Evolutionary conservation across 768 basidiomycete genomes (phyloP).

Genomic region (Hemileccinum rubropunctum): DNA sequence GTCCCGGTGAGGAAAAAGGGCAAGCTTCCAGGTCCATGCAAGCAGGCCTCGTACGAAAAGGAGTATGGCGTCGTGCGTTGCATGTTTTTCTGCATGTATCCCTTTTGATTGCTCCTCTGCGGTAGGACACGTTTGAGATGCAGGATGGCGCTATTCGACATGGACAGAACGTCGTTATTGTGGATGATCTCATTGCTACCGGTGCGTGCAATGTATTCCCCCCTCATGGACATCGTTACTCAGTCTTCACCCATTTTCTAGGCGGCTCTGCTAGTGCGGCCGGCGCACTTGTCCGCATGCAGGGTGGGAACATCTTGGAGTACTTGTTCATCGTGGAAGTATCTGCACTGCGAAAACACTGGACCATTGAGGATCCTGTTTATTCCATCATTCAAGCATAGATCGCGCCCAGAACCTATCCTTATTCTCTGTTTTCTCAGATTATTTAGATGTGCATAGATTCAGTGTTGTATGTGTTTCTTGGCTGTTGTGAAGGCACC

Average conservation of each 20-base stretch:
- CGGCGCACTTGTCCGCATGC: constrained; percentile 79
- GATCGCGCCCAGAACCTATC: constrained; percentile 19
- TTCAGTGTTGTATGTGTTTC: background rate
- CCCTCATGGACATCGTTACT: constrained; percentile 1
- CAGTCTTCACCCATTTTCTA: constrained; percentile 26
- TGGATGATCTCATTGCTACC: constrained; percentile 96
- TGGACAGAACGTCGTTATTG: constrained; percentile 80
- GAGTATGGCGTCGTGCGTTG: constrained; percentile 83
- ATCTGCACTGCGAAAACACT: constrained; percentile 69
- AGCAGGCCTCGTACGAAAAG: constrained; percentile 77
- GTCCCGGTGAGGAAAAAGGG: constrained; percentile 93
- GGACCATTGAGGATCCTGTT: constrained; percentile 68
- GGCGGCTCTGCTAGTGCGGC: constrained; percentile 94
- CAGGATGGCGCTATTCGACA: constrained; percentile 80
- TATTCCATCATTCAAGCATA: constrained; percentile 86
- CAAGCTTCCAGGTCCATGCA: constrained; percentile 89
- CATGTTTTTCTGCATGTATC: background rate
- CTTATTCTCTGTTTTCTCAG: constrained; percentile 14
- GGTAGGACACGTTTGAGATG: constrained; percentile 95
- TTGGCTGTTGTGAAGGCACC: background rate
- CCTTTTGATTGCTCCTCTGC: constrained; percentile 1
- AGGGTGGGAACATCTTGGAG: constrained; percentile 83
- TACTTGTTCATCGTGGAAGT: constrained; percentile 94
- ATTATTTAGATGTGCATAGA: constrained; percentile 8
- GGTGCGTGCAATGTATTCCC: constrained; percentile 45